Evolutionary conservation across 257 asterid species (phyloP).

Genomic region (Misopates orontium): DNA sequence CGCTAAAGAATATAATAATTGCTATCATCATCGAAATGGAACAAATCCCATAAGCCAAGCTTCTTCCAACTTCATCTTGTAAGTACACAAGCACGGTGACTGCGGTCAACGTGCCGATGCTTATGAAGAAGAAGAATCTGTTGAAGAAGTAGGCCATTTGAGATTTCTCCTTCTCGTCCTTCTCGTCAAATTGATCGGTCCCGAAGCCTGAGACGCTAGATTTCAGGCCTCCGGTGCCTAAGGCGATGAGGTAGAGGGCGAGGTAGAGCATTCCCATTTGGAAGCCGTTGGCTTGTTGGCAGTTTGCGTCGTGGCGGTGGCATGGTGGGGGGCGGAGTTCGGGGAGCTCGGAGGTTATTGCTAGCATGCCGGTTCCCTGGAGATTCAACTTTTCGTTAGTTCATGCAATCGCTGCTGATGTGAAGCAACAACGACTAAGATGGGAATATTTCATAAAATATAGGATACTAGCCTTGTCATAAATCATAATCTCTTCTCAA

Average conservation of each 20-base stretch:
- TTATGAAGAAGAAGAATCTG: slow-evolving; percentile 90
- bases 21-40: slow-evolving; percentile 61
- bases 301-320: slow-evolving; percentile 27
- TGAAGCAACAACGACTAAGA: too few species aligned
- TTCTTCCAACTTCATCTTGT: slow-evolving; percentile 74
- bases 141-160: slow-evolving; percentile 84
- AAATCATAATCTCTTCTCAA: too few species aligned
- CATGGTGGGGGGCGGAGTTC: slow-evolving; percentile 79
- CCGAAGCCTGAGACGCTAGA: slow-evolving; percentile 94
- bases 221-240: slow-evolving; percentile 95
- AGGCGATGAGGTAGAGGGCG: slow-evolving; percentile 72
- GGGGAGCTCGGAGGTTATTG: slow-evolving; percentile 58
- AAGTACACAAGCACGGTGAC: slow-evolving; percentile 86
- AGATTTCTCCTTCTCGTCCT: slow-evolving; percentile 71
- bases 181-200: slow-evolving; percentile 86
- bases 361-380: slow-evolving; percentile 80
- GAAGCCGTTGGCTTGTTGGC: slow-evolving; percentile 62
- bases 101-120: slow-evolving; percentile 76
- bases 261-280: slow-evolving; percentile 77
- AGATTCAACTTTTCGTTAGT: background rate
- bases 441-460: too few species aligned
- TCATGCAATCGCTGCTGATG: too few species aligned
- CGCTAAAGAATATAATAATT: slow-evolving; percentile 53
- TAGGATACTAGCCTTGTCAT: too few species aligned
- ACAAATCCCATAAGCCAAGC: slow-evolving; percentile 79